phyloP scores from a whole-genome alignment of 1,284 basidiomycete genomes.

The Apiotrichum porosum region DNA sequence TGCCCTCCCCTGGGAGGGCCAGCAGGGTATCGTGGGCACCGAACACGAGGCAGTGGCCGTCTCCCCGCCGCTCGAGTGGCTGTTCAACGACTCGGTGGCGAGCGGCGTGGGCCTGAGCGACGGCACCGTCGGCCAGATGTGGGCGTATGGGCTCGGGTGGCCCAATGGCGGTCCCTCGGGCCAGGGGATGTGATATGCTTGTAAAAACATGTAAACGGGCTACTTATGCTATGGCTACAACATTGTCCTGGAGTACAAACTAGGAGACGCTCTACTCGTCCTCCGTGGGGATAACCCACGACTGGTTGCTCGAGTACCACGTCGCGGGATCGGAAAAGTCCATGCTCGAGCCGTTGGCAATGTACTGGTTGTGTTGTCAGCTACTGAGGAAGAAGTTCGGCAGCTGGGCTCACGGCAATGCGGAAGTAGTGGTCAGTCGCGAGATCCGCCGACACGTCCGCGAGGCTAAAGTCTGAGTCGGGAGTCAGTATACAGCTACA shows the following conservation, averaged over 20 bases:
- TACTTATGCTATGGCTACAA: too few species aligned
- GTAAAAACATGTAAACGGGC: too few species aligned
- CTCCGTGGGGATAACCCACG: constrained; percentile 5
- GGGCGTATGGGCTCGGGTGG: constrained; percentile 1
- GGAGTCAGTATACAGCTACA: constrained; percentile 4
- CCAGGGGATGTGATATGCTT: too few species aligned
- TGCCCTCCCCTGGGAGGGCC: constrained; percentile 3
- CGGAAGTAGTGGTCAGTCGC: constrained; percentile 31
- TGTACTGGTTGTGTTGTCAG: constrained; percentile 15
- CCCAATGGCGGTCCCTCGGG: too few species aligned
- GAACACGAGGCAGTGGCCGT: background rate
- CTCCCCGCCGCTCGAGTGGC: constrained; percentile 4
- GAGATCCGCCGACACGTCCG: constrained; percentile 8
- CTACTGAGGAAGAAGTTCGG: too few species aligned
- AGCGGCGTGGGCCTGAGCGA: too few species aligned
- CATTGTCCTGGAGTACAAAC: too few species aligned
- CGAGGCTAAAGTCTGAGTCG: constrained; percentile 9
- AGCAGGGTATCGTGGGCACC: background rate
- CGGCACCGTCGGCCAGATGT: background rate
- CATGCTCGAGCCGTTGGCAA: constrained; percentile 24
- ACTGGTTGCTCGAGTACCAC: constrained; percentile 8
- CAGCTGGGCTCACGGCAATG: constrained; percentile 27
- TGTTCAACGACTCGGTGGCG: constrained; percentile 1
- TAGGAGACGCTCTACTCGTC: too few species aligned
- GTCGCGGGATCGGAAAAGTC: constrained; percentile 28